Evolutionary conservation across 2,329 filamentous ascomycete species (phyloP), one percentile per base, ranked within the genome.

Genomic region (Aspergillus jensenii): DNA sequence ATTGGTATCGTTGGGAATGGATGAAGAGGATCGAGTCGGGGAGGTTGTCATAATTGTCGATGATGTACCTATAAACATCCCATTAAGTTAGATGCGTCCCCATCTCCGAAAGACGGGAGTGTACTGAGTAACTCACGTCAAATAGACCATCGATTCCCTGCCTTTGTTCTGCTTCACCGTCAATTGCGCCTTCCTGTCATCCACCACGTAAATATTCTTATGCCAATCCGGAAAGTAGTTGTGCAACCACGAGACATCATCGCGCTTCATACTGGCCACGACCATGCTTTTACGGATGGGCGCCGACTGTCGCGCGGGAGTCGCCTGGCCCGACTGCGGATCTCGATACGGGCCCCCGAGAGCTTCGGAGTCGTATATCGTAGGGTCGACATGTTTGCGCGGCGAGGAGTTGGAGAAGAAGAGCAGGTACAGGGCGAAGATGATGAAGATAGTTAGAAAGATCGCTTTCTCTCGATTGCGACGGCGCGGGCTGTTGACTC

Each of bases 141-240:
- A 64, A 67, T 77, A 78, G 4, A 74, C 75, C 75, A 77, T 78
- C 6, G 74, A 75, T 60, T 78, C 76, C 51, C 75, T 69, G 7
- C 76, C 76, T 63, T 78, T 78, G 58, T 78, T 78, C 44, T 65
- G 63, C 3, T 78, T 73, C 14, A 85, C 81, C 0, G 78, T 82
- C 60, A 83, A 70, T 19, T 73, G 60, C 3, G 81, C 80, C 5
- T 61, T 62, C 33, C 76, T 71, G 63, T 84, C 77, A 62, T 86
- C 78, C 52, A 82, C 81, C 25, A 84, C 77, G 67, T 86, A 86
- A 58, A 85, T 76, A 58, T 77, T 82, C 67, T 80, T 79, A 58
- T 78, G 74, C 82, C 82, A 84, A 21, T 76, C 73, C 2, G 75
- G 71, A 35, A 78, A 71, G 58, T 71, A 61, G 35, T 76, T 67